Conservation (phyloP, 768 basidiomycete genomes). For the Strobilomyces dryophilus region DNA sequence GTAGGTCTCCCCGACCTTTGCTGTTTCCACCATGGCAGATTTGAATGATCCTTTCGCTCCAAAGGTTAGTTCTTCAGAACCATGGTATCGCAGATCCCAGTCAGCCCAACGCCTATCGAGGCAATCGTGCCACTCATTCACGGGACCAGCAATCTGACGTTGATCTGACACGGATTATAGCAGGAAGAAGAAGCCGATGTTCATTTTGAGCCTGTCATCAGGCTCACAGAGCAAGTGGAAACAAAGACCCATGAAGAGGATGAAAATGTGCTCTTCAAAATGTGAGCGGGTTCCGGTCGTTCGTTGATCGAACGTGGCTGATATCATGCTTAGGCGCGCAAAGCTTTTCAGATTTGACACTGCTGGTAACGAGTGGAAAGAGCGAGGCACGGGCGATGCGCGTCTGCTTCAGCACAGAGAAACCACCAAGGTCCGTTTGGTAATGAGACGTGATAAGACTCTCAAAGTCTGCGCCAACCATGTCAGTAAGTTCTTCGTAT, state of each 20-base stretch:
- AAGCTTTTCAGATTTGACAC: conserved; percentile 95
- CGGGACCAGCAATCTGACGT: conserved; percentile 18
- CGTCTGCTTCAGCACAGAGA: conserved; percentile 87
- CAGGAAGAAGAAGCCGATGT: conserved; percentile 78
- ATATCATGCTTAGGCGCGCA: conserved; percentile 67
- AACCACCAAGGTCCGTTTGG: conserved; percentile 87
- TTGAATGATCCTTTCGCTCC: conserved; percentile 62
- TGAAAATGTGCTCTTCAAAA: conserved; percentile 91
- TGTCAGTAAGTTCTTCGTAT: conserved; percentile 53
- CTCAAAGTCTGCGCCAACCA: conserved; percentile 99
- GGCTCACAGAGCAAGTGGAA: conserved; percentile 92
- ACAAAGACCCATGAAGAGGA: conserved; percentile 95
- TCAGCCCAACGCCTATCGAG: conserved; percentile 16
- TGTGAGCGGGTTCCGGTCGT: conserved; percentile 50
- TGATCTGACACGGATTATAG: conserved; percentile 27
- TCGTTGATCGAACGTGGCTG: conserved; percentile 2
- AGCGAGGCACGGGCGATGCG: conserved; percentile 94
- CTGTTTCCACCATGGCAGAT: conserved; percentile 50
- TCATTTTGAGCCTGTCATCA: conserved; percentile 95
- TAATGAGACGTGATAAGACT: conserved; percentile 99
- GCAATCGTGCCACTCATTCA: conserved; percentile 27
- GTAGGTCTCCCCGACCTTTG: conserved; percentile 8
- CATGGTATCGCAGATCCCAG: background rate
- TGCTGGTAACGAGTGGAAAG: conserved; percentile 88
- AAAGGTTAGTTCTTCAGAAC: conserved; percentile 47